These are phyloP conservation scores for Phytophthora constricta DNA, from an alignment of 352 stramenopile species.

Conservation along the genomic window DNA sequence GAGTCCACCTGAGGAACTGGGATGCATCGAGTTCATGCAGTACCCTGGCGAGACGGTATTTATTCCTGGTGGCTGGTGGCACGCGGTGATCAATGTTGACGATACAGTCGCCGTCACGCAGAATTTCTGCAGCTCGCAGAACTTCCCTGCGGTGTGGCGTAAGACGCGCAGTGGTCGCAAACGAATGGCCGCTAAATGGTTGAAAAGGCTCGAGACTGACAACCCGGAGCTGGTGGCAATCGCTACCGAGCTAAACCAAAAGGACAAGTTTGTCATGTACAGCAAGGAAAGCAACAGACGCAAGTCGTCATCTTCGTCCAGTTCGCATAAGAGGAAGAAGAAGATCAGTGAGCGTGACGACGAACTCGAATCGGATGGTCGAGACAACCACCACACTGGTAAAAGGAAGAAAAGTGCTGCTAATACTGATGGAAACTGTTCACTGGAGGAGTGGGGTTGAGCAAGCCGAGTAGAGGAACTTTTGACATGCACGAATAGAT, in stretches of 20 bases:
- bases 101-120: slow-evolving; percentile 94
- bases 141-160: slow-evolving; percentile 86
- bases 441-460: background rate
- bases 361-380: slow-evolving; percentile 17
- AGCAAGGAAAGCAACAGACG: slow-evolving; percentile 31
- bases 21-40: slow-evolving; percentile 90
- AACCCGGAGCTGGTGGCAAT: slow-evolving; percentile 85
- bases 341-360: slow-evolving; percentile 35
- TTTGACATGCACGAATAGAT: background rate
- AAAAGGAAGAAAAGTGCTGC: slow-evolving; percentile 47
- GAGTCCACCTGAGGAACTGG: slow-evolving; percentile 54
- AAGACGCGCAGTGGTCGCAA: slow-evolving; percentile 93
- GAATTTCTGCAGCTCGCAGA: slow-evolving; percentile 93
- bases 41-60: slow-evolving; percentile 93
- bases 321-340: slow-evolving; percentile 49
- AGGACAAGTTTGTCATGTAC: slow-evolving; percentile 91
- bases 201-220: slow-evolving; percentile 78
- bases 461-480: background rate
- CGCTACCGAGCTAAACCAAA: slow-evolving; percentile 85
- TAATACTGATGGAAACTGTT: slow-evolving; percentile 3
- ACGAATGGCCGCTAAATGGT: slow-evolving; percentile 96
- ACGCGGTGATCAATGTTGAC: slow-evolving; percentile 93
- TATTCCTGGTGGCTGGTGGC: slow-evolving; percentile 93
- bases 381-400: slow-evolving; percentile 15
- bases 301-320: slow-evolving; percentile 22